phyloP scores from a whole-genome alignment of 2,329 filamentous ascomycete species.

The Plenodomus biglobosus region DNA sequence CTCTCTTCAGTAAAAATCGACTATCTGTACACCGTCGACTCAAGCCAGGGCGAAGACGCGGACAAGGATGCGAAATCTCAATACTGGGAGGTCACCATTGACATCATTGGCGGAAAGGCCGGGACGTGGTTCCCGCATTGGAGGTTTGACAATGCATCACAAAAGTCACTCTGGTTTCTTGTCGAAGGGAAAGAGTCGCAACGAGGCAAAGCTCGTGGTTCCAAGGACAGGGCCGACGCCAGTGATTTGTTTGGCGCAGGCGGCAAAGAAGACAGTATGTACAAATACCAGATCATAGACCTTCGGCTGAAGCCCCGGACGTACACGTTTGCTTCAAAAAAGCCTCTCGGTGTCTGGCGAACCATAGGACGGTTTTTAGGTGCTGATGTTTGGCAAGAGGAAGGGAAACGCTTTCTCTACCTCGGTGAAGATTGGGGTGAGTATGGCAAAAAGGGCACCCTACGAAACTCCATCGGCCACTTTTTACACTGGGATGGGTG shows the following conservation, averaged over 20 bases:
- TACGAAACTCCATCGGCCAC: constrained; percentile 27
- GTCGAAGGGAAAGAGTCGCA: constrained; percentile 23
- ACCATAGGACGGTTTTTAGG: constrained; percentile 32
- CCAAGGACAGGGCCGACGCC: constrained; percentile 11
- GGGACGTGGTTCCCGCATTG: constrained; percentile 10
- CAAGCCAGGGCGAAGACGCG: constrained; percentile 9
- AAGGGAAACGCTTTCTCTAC: constrained; percentile 32
- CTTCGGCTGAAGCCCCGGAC: constrained; percentile 26
- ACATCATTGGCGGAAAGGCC: constrained; percentile 29
- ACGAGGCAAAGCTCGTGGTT: constrained; percentile 6
- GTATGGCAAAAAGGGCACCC: constrained; percentile 35
- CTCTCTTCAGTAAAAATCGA: constrained; percentile 15
- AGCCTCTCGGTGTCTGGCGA: constrained; percentile 15
- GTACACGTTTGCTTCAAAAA: constrained; percentile 19
- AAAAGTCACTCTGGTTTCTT: constrained; percentile 32
- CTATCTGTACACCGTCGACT: constrained; percentile 28
- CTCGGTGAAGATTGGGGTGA: constrained; percentile 32
- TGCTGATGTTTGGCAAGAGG: constrained; percentile 23
- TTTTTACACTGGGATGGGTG: constrained; percentile 32
- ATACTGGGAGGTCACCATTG: constrained; percentile 36
- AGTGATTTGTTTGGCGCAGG: constrained; percentile 22
- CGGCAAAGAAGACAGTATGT: constrained; percentile 17
- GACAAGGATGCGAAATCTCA: constrained; percentile 13
- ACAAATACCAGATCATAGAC: constrained; percentile 28
- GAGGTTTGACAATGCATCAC: constrained; percentile 24